A percentile compares a stretch with the other conserved stretches of the same genome.
Conservation (phyloP, 495 filamentous ascomycete genomes). For the Chaetomidium leptoderma region DNA sequence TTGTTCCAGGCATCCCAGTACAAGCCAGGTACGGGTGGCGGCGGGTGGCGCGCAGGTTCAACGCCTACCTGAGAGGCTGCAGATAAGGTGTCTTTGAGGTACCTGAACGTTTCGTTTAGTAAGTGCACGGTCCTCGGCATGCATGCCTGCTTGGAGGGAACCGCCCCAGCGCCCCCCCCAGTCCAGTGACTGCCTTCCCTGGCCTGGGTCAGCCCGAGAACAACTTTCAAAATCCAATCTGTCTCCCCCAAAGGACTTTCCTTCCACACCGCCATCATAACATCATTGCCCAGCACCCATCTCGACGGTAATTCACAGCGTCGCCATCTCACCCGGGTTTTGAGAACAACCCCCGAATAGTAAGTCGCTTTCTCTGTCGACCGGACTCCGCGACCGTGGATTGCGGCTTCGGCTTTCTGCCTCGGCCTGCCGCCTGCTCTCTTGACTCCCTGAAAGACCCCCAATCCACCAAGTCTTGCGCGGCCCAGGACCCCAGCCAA, state of each 20-base stretch:
- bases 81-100: slow-evolving; percentile 30
- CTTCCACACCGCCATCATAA: slow-evolving; percentile 37
- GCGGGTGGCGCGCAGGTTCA: not conserved
- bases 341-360: slow-evolving; percentile 24
- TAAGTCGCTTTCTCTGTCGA: slow-evolving; percentile 26
- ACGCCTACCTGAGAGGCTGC: slow-evolving; percentile 13
- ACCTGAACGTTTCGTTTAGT: too few relatives aligned
- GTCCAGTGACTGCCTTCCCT: slow-evolving; percentile 21
- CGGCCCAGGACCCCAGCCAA: slow-evolving; percentile 14
- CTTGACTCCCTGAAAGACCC: slow-evolving; percentile 3
- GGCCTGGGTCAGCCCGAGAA: slow-evolving; percentile 31
- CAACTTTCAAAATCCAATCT: slow-evolving; percentile 41
- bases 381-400: slow-evolving; percentile 6
- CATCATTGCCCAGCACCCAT: slow-evolving; percentile 25
- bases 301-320: slow-evolving; percentile 28
- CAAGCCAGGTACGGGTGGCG: slow-evolving; percentile 12
- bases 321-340: slow-evolving; percentile 29
- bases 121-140: slow-evolving; percentile 20
- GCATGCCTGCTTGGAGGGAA: not conserved
- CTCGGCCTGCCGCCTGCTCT: slow-evolving; percentile 19
- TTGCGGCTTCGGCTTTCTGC: slow-evolving; percentile 24
- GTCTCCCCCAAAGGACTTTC: slow-evolving; percentile 26
- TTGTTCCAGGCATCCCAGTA: slow-evolving; percentile 25
- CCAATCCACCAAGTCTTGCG: slow-evolving; percentile 22
- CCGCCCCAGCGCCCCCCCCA: not conserved